These are phyloP conservation scores for Gyromitra esculenta DNA, from an alignment of 2,329 filamentous ascomycete genomes.

Conservation along the genomic window DNA sequence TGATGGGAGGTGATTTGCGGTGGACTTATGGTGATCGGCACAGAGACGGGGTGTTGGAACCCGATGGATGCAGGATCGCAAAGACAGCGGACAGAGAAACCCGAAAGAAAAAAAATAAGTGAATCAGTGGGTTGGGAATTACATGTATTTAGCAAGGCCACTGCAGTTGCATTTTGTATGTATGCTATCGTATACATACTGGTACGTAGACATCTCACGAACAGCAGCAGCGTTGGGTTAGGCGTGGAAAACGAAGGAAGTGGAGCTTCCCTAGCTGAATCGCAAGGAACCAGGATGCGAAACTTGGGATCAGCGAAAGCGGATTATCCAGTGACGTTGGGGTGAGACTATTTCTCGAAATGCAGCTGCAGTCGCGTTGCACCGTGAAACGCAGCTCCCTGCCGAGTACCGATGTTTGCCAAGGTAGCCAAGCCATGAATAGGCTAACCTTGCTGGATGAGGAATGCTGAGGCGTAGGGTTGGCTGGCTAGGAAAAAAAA, in stretches of 20 bases:
- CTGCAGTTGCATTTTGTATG: conserved; percentile 41
- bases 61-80: conserved; percentile 38
- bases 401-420: conserved; percentile 39
- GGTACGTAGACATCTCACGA: conserved; percentile 39
- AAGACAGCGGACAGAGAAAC: conserved; percentile 35
- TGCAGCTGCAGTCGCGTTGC: conserved; percentile 43
- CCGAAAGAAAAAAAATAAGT: conserved; percentile 43
- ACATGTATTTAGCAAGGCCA: conserved; percentile 25
- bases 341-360: conserved; percentile 48
- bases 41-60: conserved; percentile 41
- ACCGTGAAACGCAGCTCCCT: conserved; percentile 44
- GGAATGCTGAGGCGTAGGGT: conserved; percentile 48
- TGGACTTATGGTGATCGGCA: conserved; percentile 43
- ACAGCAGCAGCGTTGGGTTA: conserved; percentile 15
- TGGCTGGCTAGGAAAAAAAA: conserved; percentile 1
- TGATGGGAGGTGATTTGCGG: conserved; percentile 37
- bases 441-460: conserved; percentile 9
- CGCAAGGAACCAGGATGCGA: conserved; percentile 39
- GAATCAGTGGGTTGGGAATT: conserved; percentile 34
- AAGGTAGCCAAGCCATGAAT: conserved; percentile 14
- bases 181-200: conserved; percentile 34
- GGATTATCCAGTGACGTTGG: conserved; percentile 41
- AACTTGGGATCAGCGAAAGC: conserved; percentile 41
- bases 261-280: conserved; percentile 25
- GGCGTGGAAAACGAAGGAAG: conserved; percentile 25